Evolutionary conservation across 2,329 filamentous ascomycete species (phyloP), one percentile per base, ranked within the genome.

Genomic region (Aquanectria penicillioides): DNA sequence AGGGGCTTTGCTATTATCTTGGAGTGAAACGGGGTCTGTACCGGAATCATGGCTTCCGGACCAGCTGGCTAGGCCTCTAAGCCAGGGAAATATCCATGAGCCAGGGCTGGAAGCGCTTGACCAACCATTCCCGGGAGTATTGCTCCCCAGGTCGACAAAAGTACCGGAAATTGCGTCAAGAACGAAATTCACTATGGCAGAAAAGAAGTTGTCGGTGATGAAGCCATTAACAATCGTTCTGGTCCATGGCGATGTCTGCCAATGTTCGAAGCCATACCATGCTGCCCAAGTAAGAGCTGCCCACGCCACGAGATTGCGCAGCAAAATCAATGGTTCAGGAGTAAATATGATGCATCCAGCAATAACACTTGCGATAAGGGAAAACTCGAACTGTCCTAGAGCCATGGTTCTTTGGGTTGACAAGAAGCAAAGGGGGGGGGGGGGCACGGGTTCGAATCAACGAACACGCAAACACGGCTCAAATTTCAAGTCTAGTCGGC

Each of bases 301-400:
- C 52, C 43, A 56, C 36, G 40, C 12, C 18, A 34, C 12, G 13
- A 56, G 44, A 23, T 56, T 56, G 9, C 52, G 44, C 18, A 56
- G 23, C 17, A 43, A 31, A 2, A 56, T 20, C 28, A 56, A 37
- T 28, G 52, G 52, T 23, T 56, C 43, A 4, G 52, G 52, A 4
- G 44, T 49, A 18, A 56, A 56, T 25, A 56, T 56, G 29, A 56
- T 13, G 36, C 36, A 56, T 12, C 44, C 52, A 12, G 37, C 52
- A 8, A 43, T n/a, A 13, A 56, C 52, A 23, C 52, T 49, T 18
- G 44, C 29, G 28, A 56, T 10, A 4, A 56, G 52, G 15, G 44
- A 37, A 17, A 56, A 56, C 31, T 56, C 52, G 17, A 44, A 41
- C 17, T 49, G 52, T 10, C 44, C 25, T 11, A 49, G 36, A 15